Base-by-base conservation (phyloP, 1,284 basidiomycete genomes). In the Melampsora larici-populina region DNA sequence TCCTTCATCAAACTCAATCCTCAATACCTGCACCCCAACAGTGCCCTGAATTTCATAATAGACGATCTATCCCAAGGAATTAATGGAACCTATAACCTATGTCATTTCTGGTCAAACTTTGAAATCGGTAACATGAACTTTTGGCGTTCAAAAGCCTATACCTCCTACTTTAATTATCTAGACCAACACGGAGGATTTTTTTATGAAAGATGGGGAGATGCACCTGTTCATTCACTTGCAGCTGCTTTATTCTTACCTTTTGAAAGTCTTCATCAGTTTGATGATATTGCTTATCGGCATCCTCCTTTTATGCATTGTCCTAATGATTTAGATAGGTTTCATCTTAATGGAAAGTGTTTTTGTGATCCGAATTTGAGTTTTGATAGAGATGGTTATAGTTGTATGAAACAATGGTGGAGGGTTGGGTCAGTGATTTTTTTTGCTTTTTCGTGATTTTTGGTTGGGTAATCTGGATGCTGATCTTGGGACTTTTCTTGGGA, bases 251-350 rank as follows among this genome's bases (percentile, higher is more conserved):
- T 68, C 24, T 68, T 68, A 48, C 66, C 66, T 24, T 24, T 24
- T 46, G 3, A 26, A 13, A 4, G 4, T 5, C 24, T 68, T 9
- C 43, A 68, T 68, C 66, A 68, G 49, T 68, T 68, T 24, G 24
- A 68, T 48, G 62, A 26, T 79, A 87, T 88, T 70, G 87, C 89
- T 0, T 90, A 89, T 82, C 85, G 88, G 62, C 90, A 92, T 75
- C 85, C 85, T 63, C 87, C 88, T n/a, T 89, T 88, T 82, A 86
- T 87, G 79, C 89, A 90, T 79, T 91, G 90, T 81, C 89, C 90
- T 0, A 31, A 18, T 58, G 58, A 65, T 49, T 67, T 49, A 6
- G 7, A 66, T n/a, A n/a, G 18, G 21, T 51, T 79, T 6, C 87
- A 87, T 84, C 81, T 81, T n/a, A 82, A 83, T 26, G 89, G 89